These are phyloP conservation scores for Aspergillus persii DNA, from an alignment of 2,329 filamentous ascomycete genomes.

Conservation along the genomic window DNA sequence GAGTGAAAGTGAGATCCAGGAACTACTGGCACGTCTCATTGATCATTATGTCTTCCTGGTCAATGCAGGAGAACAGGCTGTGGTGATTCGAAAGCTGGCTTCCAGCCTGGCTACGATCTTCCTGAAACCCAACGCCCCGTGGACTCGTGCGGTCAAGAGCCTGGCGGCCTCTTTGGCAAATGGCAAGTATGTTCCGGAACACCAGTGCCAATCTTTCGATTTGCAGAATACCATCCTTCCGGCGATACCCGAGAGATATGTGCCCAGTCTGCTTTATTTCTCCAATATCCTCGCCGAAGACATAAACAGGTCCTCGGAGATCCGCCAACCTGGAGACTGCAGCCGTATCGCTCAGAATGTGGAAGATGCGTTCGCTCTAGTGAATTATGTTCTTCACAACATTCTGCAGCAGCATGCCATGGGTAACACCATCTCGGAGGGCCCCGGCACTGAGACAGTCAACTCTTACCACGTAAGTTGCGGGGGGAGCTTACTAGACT, in stretches of 20 bases:
- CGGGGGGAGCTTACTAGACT: background rate
- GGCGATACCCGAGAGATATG: slow-evolving; percentile 34
- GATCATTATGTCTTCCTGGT: slow-evolving; percentile 43
- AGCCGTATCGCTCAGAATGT: slow-evolving; percentile 28
- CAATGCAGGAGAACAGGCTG: slow-evolving; percentile 34
- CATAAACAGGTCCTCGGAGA: slow-evolving; percentile 26
- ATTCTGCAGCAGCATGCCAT: slow-evolving; percentile 25
- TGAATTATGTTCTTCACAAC: slow-evolving; percentile 35
- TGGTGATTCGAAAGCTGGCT: slow-evolving; percentile 49
- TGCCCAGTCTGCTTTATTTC: slow-evolving; percentile 38
- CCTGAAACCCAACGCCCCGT: slow-evolving; percentile 38
- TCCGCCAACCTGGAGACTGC: slow-evolving; percentile 15
- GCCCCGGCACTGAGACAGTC: slow-evolving; percentile 34
- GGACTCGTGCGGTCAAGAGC: slow-evolving; percentile 37
- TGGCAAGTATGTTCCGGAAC: slow-evolving; percentile 36
- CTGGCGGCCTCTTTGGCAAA: slow-evolving; percentile 39
- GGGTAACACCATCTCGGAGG: slow-evolving; percentile 16
- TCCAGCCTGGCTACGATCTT: slow-evolving; percentile 46
- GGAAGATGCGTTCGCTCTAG: slow-evolving; percentile 36
- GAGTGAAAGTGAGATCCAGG: slow-evolving; percentile 29
- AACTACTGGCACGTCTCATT: slow-evolving; percentile 43
- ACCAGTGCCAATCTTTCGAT: slow-evolving; percentile 29
- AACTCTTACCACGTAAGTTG: slow-evolving; percentile 36
- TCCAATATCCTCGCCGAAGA: slow-evolving; percentile 43
- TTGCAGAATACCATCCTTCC: slow-evolving; percentile 35